Base-by-base conservation (phyloP, 2,329 filamentous ascomycete species). In the Malbranchea cinnamomea region DNA sequence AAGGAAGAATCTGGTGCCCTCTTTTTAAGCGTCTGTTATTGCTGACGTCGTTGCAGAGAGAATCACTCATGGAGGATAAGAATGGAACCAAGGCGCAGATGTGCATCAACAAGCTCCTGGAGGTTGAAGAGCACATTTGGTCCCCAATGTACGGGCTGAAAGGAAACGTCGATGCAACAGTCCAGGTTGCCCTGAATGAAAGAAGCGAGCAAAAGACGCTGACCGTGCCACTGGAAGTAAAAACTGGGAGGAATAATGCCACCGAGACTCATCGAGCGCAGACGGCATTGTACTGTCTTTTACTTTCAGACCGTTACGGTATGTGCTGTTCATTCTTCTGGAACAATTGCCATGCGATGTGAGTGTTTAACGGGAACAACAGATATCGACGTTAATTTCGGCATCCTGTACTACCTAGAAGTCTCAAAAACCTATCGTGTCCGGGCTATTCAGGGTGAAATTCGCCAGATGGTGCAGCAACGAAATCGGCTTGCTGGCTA, bases 91-190 rank as follows among this genome's bases (percentile, higher is more conserved):
- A 75, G 41, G 71, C 78, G 7, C 77, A 68, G 34, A 76, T 95
- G 68, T 84, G 80, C 42, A 75, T 98, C 42, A 91, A 77, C 46
- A 98, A 95, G 49, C 63, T 98, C 16, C 74, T 98, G 9, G 89
- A 95, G 48, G 81, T 98, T 6, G 89, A 98, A 51, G 89, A 98
- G 53, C 89, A 95, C 48, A 75, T 98, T 16, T 98, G 89, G 89
- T 95, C 87, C 5, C 89, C 89, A 1, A 87, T 84, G 72, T 98
- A 92, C 49, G 89, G 89, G 0, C 63, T 98, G 10, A 98, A 98
- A 53, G 89, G 89, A 17, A 98, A 95, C 44, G 89, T 98, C 36
- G 89, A 98, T 56, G 89, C 89, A 16, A 95, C 89, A 0, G 80
- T 98, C 1, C 82, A 98, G 57, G 78, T 89, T 10, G 72, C 70